Percentiles rank a stretch among this genome's conserved stretches.
Evolutionary conservation across 345 rosid genomes (phyloP).

Genomic region (Hibiscus tridactylites): DNA sequence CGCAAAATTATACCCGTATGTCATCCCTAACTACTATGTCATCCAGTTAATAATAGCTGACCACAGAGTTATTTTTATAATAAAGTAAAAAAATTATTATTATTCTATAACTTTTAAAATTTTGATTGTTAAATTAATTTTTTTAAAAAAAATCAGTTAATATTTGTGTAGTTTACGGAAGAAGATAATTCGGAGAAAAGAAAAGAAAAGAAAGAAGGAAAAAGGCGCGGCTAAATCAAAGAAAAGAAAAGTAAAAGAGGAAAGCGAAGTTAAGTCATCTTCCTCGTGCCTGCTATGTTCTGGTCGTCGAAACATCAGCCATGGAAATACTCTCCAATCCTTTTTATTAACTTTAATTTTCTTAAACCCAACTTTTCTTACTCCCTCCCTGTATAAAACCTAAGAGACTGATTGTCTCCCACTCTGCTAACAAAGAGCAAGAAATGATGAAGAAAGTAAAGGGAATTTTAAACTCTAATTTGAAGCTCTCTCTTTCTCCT

Average conservation of each 20-base stretch:
- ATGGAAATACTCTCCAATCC: not conserved
- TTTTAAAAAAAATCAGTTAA: too few relatives aligned
- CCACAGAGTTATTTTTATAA: too few relatives aligned
- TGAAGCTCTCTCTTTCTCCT: slow-evolving; percentile 46
- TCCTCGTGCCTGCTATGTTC: not conserved
- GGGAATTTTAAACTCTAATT: slow-evolving; percentile 22
- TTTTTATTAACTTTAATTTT: not conserved
- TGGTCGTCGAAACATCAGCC: not conserved
- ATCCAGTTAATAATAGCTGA: too few relatives aligned
- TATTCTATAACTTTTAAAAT: too few relatives aligned
- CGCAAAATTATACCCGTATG: too few relatives aligned
- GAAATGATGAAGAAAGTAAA: slow-evolving; percentile 37
- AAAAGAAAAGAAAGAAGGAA: not conserved
- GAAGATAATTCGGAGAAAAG: not conserved
- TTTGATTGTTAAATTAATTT: too few relatives aligned
- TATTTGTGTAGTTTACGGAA: too few relatives aligned
- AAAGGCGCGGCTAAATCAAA: not conserved
- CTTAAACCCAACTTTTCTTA: not conserved
- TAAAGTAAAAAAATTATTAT: too few relatives aligned
- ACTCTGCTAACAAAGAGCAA: not conserved
- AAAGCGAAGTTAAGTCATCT: not conserved
- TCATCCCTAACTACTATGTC: too few relatives aligned
- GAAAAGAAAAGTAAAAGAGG: slow-evolving; percentile 5
- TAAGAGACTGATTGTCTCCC: not conserved
- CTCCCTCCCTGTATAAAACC: not conserved